Percentiles rank a stretch among this genome's conserved stretches.
Evolutionary conservation across 768 basidiomycete species (phyloP).

Genomic region (Rhodotorula babjevae): DNA sequence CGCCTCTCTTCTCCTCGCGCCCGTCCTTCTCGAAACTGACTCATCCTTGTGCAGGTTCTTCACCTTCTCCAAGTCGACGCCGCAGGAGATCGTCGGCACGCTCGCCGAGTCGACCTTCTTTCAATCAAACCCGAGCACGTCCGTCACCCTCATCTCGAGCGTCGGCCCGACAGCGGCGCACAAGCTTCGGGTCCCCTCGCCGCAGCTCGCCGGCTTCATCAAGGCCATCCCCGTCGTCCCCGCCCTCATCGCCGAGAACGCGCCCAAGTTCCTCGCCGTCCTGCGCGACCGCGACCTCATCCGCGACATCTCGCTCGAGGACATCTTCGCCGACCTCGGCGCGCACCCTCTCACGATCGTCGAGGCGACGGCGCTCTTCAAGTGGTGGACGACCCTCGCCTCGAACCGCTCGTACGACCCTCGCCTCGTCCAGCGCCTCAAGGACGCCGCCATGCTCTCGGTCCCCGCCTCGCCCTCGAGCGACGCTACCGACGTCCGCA

Average conservation of each 20-base stretch:
- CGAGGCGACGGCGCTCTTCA: slow-evolving; percentile 75
- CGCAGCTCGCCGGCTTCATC: slow-evolving; percentile 67
- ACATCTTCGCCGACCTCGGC: slow-evolving; percentile 73
- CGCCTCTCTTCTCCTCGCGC: rapidly evolving
- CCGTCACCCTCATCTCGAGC: slow-evolving; percentile 69
- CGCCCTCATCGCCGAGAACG: slow-evolving; percentile 56
- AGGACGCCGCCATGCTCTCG: slow-evolving; percentile 65
- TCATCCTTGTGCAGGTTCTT: slow-evolving; percentile 57
- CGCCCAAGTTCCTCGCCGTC: slow-evolving; percentile 59
- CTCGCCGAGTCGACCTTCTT: slow-evolving; percentile 76
- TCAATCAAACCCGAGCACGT: slow-evolving; percentile 53
- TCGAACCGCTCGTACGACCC: slow-evolving; percentile 47
- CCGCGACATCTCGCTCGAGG: slow-evolving; percentile 68
- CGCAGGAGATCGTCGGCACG: slow-evolving; percentile 68
- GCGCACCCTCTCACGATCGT: slow-evolving; percentile 62
- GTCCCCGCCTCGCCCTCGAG: slow-evolving; percentile 42
- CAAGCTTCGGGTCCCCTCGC: slow-evolving; percentile 69
- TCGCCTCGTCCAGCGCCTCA: slow-evolving; percentile 56
- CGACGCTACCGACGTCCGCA: slow-evolving; percentile 51
- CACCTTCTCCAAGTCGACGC: slow-evolving; percentile 81
- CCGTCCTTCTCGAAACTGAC: neutral
- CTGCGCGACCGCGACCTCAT: slow-evolving; percentile 64
- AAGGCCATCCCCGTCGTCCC: slow-evolving; percentile 72
- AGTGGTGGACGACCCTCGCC: slow-evolving; percentile 70
- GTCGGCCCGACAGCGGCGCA: slow-evolving; percentile 63